Evolutionary conservation across 2,329 filamentous ascomycete genomes (phyloP), one percentile per base, ranked within the genome.

Genomic region (Rhytidhysteron rufulum): DNA sequence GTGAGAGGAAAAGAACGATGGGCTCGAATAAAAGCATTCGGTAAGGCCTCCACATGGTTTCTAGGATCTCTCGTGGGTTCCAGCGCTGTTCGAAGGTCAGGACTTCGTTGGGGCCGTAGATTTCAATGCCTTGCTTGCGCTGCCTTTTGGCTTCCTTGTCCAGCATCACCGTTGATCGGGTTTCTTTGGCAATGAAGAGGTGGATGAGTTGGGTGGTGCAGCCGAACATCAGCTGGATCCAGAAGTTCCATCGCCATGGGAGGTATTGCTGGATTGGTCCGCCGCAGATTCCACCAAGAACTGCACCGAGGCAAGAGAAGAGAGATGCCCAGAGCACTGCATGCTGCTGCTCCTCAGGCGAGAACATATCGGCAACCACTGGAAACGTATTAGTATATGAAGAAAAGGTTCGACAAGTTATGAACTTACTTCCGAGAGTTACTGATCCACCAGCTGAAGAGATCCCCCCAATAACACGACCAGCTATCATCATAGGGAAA

Each of bases 201-300:
- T 88, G 85, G 4, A 86, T 54, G 3, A 78, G 30, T 57, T 90
- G 85, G 2, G 86, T 78, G 25, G 76, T 71, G 7, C 67, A 82
- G 13, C 87, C 86, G 41, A 91, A 83, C 50, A 90, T 88, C 48
- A 91, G 77, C 63, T 89, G 85, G 42, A 90, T 83, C 85, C 86
- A 91, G 60, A 90, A 88, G 39, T 74, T 80, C 83, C 83, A 89
- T 49, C 75, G 76, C 85, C 86, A 90, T 17, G 58, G 44, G 5
- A 74, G 51, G 45, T 67, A 70, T 6, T 64, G 62, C 32, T 73
- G 65, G 13, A 78, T 66, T 24, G 74, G 75, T 0, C 75, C 76
- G 5, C 76, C 77, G n/a, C 77, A 67, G 10, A 79, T 63, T 1
- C 75, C 75, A 3, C 68, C 66, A 2, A 88, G 69, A 10, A 86